Evolutionary conservation across 2,329 filamentous ascomycete genomes (phyloP).

Genomic region (Colletotrichum caudatum): DNA sequence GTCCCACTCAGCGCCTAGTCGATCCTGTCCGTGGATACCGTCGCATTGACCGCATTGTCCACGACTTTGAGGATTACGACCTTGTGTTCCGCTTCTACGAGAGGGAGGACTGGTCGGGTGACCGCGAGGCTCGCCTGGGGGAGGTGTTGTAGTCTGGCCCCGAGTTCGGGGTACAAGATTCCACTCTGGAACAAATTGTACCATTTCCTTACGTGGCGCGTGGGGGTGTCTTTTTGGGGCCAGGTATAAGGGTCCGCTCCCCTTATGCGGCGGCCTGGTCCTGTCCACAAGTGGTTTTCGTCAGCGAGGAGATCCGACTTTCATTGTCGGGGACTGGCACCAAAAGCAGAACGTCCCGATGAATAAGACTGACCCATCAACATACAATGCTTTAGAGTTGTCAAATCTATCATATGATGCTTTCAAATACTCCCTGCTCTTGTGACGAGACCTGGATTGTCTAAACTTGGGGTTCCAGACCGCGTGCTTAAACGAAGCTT

Average conservation of each 20-base stretch:
- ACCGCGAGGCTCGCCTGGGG: conserved; percentile 65
- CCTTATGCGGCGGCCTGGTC: not conserved
- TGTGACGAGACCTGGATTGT: not conserved
- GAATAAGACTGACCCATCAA: conserved; percentile 5
- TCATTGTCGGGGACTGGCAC: not conserved
- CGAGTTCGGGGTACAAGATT: not conserved
- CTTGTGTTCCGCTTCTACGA: conserved; percentile 97
- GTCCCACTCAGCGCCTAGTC: conserved; percentile 66
- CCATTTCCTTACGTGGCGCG: not conserved
- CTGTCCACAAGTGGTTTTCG: not conserved
- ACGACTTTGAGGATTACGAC: conserved; percentile 97
- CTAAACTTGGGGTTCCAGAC: not conserved
- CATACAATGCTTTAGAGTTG: conserved; percentile 28
- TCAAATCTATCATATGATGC: not conserved
- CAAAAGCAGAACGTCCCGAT: not conserved
- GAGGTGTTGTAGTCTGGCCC: conserved; percentile 56
- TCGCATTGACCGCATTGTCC: conserved; percentile 92
- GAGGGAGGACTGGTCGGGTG: conserved; percentile 79
- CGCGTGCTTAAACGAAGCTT: not conserved
- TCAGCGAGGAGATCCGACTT: not conserved
- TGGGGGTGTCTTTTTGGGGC: not conserved
- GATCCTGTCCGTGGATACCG: conserved; percentile 88
- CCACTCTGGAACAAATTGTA: not conserved
- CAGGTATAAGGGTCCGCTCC: not conserved
- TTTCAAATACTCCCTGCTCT: not conserved